Evolutionary conservation across 169 alveolate species (phyloP), one percentile per base, ranked within the genome.

Genomic region (Neospora caninum): DNA sequence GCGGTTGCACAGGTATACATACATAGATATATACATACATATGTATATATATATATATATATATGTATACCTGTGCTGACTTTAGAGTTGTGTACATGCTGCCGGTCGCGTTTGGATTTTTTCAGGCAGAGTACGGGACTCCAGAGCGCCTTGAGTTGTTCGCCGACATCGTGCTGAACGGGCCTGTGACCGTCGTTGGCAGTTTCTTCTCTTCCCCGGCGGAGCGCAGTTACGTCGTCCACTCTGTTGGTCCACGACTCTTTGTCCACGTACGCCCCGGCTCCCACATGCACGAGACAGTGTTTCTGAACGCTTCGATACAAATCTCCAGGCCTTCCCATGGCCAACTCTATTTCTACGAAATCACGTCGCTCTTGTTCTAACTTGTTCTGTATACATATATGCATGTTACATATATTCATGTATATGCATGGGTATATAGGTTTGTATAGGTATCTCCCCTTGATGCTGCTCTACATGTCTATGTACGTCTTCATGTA

Each of bases 201-300:
- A 36, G 54, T 41, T 92, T 92, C 64, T 38, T 73, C 38, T 88
- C 94, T 29, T 80, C 94, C 2, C 58, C 94, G 4, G 88, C 92
- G 0, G 94, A 92, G 53, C 64, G 94, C 58, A 80, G 54, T 58
- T 92, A 82, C 34, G 34, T 92, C 22, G 92, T 92, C 39, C 94
- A 92, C 78, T 64, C 94, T 41, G 94, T 83, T 0, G 94, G 94
- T 9, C 22, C 84, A 41, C 27, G 94, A 29, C 94, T 92, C 87
- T 92, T 82, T 31, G 73, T 92, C 10, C 94, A 92, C 45, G 94
- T 92, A 41, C 25, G 73, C 20, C 0, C 73, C 58, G 58, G n/a
- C n/a, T n/a, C n/a, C n/a, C n/a, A n/a, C n/a, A n/a, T n/a, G n/a
- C n/a, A n/a, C n/a, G n/a, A n/a, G n/a, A n/a, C n/a, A n/a, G n/a